These are phyloP conservation scores for Coffea humblotiana DNA, from an alignment of 305 asterid genomes.

Conservation along the genomic window DNA sequence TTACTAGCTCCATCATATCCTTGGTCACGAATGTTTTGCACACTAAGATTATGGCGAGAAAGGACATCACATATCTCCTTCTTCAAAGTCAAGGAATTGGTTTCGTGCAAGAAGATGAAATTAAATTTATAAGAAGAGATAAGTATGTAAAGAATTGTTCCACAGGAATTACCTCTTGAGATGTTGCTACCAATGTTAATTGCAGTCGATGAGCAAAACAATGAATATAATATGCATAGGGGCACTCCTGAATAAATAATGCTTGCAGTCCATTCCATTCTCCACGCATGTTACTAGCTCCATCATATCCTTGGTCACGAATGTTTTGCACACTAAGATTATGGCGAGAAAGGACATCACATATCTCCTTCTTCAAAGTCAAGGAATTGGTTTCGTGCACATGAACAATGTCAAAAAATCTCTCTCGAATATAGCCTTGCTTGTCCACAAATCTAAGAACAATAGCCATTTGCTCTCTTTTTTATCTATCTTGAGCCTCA, in stretches of 20 bases:
- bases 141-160: not conserved
- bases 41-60: not conserved
- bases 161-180: not conserved
- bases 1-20: slow-evolving; percentile 8
- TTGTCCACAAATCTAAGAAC: not conserved
- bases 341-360: not conserved
- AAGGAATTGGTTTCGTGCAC: not conserved
- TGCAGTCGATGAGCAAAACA: slow-evolving; percentile 2
- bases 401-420: slow-evolving; percentile 1
- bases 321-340: not conserved
- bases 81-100: not conserved
- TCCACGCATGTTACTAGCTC: not conserved
- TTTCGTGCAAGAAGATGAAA: not conserved
- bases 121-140: not conserved
- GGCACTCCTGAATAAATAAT: not conserved
- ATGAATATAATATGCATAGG: not conserved
- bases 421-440: not conserved
- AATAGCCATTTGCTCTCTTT: not conserved
- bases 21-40: not conserved
- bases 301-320: slow-evolving; percentile 5
- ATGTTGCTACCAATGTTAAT: not conserved
- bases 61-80: not conserved
- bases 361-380: not conserved
- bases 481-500: not conserved
- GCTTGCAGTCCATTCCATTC: slow-evolving; percentile 1